Percentiles rank a stretch among this genome's conserved stretches.
phyloP scores from a whole-genome alignment of 2,329 filamentous ascomycete species.

The Tricladium varicosporioides region DNA sequence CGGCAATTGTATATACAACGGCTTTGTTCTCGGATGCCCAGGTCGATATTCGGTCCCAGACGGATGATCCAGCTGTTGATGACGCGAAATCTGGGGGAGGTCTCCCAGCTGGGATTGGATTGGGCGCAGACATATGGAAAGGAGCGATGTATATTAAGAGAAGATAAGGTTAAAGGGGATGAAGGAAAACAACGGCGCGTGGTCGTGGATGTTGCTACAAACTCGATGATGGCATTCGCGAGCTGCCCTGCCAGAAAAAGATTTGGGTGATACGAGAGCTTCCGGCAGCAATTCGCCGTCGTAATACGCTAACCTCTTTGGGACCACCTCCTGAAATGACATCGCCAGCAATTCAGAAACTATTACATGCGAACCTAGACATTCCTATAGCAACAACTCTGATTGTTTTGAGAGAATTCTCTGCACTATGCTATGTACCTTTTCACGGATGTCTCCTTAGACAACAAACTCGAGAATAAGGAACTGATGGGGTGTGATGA shows the following conservation, averaged over 20 bases:
- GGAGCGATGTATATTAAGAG: constrained; percentile 25
- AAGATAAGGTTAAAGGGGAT: constrained; percentile 20
- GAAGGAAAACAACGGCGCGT: constrained; percentile 20
- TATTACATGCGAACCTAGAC: no score
- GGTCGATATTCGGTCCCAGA: constrained; percentile 82
- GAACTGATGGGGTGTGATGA: no score
- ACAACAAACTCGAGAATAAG: no score
- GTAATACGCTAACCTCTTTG: neutral
- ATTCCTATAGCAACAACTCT: no score
- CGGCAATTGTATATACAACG: constrained; percentile 92
- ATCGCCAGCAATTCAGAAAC: neutral
- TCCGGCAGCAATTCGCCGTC: neutral
- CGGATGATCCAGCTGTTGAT: constrained; percentile 33
- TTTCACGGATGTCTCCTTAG: no score
- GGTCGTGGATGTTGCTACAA: constrained; percentile 19
- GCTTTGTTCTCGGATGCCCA: constrained; percentile 98
- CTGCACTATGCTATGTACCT: no score
- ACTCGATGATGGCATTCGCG: constrained; percentile 14
- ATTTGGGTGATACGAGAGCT: constrained; percentile 13
- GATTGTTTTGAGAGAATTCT: no score
- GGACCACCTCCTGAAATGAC: neutral
- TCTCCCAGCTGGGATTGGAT: constrained; percentile 26
- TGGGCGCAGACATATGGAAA: constrained; percentile 29
- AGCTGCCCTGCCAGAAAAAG: constrained; percentile 13
- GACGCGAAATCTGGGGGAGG: constrained; percentile 32